A percentile compares a stretch with the other conserved stretches of the same genome.
Evolutionary conservation across 257 asterid genomes (phyloP).

Genomic region (Primulina huaijiensis): DNA sequence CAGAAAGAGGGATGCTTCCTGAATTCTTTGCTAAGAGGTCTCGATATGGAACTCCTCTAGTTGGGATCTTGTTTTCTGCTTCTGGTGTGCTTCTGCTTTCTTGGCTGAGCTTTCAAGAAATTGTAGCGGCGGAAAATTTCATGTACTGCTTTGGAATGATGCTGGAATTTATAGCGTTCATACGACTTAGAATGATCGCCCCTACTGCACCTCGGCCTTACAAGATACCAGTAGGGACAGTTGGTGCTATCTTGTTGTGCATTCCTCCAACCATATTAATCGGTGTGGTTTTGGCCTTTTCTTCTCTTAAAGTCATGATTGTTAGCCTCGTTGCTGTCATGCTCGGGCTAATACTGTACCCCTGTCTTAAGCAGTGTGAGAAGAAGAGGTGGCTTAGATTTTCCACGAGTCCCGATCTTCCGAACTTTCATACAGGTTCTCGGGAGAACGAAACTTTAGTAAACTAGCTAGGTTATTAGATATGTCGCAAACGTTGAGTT

Average conservation of each 20-base stretch:
- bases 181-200: constrained; percentile 47
- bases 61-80: constrained; percentile 64
- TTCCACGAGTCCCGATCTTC: constrained; percentile 48
- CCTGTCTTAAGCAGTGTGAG: constrained; percentile 47
- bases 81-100: constrained; percentile 62
- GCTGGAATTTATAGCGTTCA: constrained; percentile 54
- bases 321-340: constrained; percentile 49
- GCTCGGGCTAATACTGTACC: constrained; percentile 51
- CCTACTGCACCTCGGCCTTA: constrained; percentile 50
- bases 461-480: background rate
- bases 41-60: constrained; percentile 58
- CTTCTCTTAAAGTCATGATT: constrained; percentile 39
- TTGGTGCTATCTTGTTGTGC: constrained; percentile 50
- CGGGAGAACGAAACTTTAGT: constrained; percentile 28
- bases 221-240: constrained; percentile 60
- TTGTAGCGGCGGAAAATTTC: constrained; percentile 67
- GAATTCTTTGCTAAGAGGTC: constrained; percentile 55
- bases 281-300: constrained; percentile 44
- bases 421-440: constrained; percentile 33
- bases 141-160: constrained; percentile 68
- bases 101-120: constrained; percentile 67
- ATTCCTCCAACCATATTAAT: constrained; percentile 51
- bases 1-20: constrained; percentile 73
- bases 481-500: background rate
- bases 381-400: constrained; percentile 54